Percentiles rank a stretch among this genome's conserved stretches.
Conservation (phyloP, 805 yeast genomes). For the Candida namnaoensis region DNA sequence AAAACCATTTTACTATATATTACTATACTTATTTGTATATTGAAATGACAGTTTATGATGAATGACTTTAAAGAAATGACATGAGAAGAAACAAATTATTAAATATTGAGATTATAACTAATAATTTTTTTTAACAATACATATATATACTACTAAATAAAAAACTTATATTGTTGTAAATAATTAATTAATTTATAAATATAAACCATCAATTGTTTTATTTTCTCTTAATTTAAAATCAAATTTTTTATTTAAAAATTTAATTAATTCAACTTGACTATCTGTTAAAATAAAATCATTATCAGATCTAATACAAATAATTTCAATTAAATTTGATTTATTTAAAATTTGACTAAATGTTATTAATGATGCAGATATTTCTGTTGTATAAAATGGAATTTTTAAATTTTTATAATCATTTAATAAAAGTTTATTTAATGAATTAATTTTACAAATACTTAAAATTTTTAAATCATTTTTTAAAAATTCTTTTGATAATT, state of each 20-base stretch:
- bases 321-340: constrained; percentile 10
- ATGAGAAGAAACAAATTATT: too few relatives aligned
- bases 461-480: constrained; percentile 16
- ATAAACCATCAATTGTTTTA: background rate
- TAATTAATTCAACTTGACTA: constrained; percentile 43
- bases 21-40: too few relatives aligned
- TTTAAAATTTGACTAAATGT: constrained; percentile 15
- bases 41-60: too few relatives aligned
- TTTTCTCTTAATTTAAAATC: background rate
- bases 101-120: too few relatives aligned
- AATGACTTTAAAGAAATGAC: too few relatives aligned
- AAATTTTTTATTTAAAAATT: too few relatives aligned
- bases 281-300: constrained; percentile 19
- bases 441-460: constrained; percentile 5
- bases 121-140: too few relatives aligned
- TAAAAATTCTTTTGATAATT: background rate
- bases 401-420: constrained; percentile 19
- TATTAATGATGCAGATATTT: constrained; percentile 39
- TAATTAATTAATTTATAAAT: too few relatives aligned
- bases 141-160: too few relatives aligned
- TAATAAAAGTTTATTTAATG: constrained; percentile 6
- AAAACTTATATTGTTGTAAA: too few relatives aligned
- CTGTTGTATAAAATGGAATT: constrained; percentile 60
- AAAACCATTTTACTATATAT: too few relatives aligned
- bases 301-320: background rate